These are phyloP conservation scores for Aspergillus versicolor DNA, from an alignment of 2,329 filamentous ascomycete species.

Conservation along the genomic window DNA sequence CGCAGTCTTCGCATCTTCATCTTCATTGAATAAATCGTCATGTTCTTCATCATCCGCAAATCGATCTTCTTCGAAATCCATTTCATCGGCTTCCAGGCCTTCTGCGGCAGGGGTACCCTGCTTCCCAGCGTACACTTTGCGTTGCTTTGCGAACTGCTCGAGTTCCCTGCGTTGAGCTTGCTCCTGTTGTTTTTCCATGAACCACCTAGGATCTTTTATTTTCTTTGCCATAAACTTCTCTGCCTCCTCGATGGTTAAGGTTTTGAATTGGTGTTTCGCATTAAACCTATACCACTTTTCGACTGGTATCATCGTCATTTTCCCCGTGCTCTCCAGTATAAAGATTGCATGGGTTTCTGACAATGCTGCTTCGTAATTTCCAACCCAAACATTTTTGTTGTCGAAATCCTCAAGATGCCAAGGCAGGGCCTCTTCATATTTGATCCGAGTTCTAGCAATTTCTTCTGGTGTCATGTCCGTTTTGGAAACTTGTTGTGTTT, in stretches of 20 bases:
- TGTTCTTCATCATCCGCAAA: slow-evolving; percentile 90
- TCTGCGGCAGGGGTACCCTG: slow-evolving; percentile 46
- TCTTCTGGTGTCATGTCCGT: slow-evolving; percentile 75
- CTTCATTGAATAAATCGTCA: slow-evolving; percentile 73
- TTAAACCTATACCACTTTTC: slow-evolving; percentile 86
- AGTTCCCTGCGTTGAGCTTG: slow-evolving; percentile 57
- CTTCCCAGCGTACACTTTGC: slow-evolving; percentile 47
- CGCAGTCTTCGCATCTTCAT: slow-evolving; percentile 74
- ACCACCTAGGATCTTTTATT: slow-evolving; percentile 74
- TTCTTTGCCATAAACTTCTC: slow-evolving; percentile 82
- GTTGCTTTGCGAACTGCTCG: slow-evolving; percentile 52
- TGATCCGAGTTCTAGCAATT: slow-evolving; percentile 61
- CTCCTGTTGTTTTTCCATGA: slow-evolving; percentile 63
- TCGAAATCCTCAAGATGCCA: slow-evolving; percentile 98
- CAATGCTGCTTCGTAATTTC: slow-evolving; percentile 83
- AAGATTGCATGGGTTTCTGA: slow-evolving; percentile 80
- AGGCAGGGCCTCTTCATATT: slow-evolving; percentile 92
- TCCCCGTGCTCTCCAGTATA: slow-evolving; percentile 66
- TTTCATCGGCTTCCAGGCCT: slow-evolving; percentile 61
- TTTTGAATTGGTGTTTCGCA: slow-evolving; percentile 62
- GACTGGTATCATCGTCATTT: slow-evolving; percentile 82
- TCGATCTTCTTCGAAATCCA: slow-evolving; percentile 68
- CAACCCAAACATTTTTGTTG: slow-evolving; percentile 91
- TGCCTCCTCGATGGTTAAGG: slow-evolving; percentile 77
- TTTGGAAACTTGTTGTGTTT: slow-evolving; percentile 80